Evolutionary conservation across 768 basidiomycete species (phyloP).

Genomic region (Trametes maxima): DNA sequence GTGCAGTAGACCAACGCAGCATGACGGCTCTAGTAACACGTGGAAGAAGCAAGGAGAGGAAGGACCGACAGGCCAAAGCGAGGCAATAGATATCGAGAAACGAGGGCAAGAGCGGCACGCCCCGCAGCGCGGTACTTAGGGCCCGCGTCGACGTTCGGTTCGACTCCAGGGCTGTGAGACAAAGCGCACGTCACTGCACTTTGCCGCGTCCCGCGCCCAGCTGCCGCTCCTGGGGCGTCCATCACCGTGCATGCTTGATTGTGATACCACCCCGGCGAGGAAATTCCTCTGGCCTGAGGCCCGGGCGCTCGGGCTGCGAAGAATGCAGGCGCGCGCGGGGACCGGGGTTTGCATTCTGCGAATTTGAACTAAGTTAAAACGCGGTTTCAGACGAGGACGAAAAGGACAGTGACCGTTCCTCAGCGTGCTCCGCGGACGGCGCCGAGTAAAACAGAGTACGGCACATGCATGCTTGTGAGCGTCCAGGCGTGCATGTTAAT

Average conservation of each 20-base stretch:
- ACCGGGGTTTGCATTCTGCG: neutral
- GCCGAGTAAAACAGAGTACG: too few relatives aligned
- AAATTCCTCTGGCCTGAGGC: neutral
- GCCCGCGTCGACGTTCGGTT: constrained; percentile 2
- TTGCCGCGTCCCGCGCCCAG: neutral
- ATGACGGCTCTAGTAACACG: neutral
- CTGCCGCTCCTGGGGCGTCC: neutral
- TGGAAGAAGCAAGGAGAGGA: neutral
- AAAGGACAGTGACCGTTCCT: too few relatives aligned
- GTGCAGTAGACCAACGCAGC: constrained; percentile 21
- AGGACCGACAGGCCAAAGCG: constrained; percentile 1
- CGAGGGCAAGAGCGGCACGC: neutral
- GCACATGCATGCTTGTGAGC: too few relatives aligned
- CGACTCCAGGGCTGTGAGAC: constrained; percentile 10
- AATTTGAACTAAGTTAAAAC: too few relatives aligned
- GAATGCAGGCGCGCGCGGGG: neutral
- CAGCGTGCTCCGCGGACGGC: too few relatives aligned
- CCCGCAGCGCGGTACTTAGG: neutral
- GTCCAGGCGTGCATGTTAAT: neutral
- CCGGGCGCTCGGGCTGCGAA: neutral
- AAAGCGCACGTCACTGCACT: neutral
- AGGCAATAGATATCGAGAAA: neutral
- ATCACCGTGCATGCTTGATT: constrained; percentile 15
- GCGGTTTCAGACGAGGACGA: too few relatives aligned
- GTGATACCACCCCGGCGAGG: neutral